A percentile compares a stretch with the other conserved stretches of the same genome.
phyloP scores from a whole-genome alignment of 768 basidiomycete genomes.

The Gymnopilus junonius region DNA sequence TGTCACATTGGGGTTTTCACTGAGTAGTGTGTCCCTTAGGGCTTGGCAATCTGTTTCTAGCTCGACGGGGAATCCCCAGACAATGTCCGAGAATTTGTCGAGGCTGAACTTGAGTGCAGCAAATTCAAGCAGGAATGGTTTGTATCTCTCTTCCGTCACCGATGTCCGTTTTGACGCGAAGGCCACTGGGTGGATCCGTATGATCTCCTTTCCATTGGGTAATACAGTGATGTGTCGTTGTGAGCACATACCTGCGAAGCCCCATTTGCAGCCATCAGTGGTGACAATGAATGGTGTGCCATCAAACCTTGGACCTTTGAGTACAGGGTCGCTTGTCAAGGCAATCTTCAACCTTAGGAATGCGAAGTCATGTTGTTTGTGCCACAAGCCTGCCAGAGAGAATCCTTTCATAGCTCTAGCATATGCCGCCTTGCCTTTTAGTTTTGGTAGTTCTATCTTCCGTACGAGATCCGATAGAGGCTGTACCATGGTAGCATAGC shows the following conservation, averaged over 20 bases:
- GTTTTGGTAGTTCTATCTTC: not conserved
- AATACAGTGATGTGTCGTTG: no score
- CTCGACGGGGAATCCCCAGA: slow-evolving; percentile 33
- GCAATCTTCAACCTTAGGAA: not conserved
- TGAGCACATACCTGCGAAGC: no score
- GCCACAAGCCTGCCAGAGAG: not conserved
- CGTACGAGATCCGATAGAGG: not conserved
- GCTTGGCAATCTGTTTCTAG: slow-evolving; percentile 40
- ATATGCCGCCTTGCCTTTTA: slow-evolving; percentile 31
- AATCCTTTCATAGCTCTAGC: not conserved
- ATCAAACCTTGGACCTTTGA: not conserved
- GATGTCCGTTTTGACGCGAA: slow-evolving; percentile 41
- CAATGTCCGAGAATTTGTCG: slow-evolving; percentile 21
- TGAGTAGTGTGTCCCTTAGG: slow-evolving; percentile 31
- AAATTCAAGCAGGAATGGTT: slow-evolving; percentile 36
- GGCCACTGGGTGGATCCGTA: no score
- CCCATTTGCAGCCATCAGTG: no score
- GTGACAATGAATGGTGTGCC: slow-evolving; percentile 1
- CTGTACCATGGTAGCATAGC: not conserved
- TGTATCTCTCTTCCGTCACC: slow-evolving; percentile 29
- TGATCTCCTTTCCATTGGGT: no score
- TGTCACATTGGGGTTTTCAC: slow-evolving; percentile 24
- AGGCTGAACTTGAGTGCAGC: slow-evolving; percentile 20
- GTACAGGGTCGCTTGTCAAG: not conserved
- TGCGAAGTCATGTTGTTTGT: not conserved